Percentiles rank a stretch among this genome's conserved stretches.
phyloP scores from a whole-genome alignment of 768 basidiomycete genomes.

The Lyophyllum atratum region DNA sequence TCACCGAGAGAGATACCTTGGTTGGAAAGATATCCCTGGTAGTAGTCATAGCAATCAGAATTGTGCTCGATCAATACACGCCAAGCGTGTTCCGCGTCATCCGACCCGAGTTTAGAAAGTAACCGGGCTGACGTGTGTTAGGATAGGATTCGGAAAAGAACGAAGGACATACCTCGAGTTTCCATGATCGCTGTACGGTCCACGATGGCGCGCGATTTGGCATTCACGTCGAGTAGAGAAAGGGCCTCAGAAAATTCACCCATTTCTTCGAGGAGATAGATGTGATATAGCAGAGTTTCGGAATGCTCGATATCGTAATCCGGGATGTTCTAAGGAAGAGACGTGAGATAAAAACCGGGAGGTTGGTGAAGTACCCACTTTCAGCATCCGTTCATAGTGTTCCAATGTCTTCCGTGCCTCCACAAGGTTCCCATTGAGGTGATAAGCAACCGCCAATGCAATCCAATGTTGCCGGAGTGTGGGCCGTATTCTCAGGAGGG shows the following conservation, averaged over 20 bases:
- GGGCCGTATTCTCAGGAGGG: constrained; percentile 79
- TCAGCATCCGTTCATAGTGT: constrained; percentile 68
- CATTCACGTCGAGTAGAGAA: constrained; percentile 59
- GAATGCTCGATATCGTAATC: constrained; percentile 82
- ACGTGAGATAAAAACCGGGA: not conserved
- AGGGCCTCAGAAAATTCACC: constrained; percentile 65
- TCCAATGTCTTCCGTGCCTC: constrained; percentile 76
- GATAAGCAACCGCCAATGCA: constrained; percentile 84
- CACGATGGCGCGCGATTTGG: constrained; percentile 66
- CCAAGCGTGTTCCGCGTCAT: constrained; percentile 84
- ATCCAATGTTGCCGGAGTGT: constrained; percentile 88
- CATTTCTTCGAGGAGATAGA: constrained; percentile 71
- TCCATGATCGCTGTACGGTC: constrained; percentile 73
- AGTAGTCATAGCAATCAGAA: constrained; percentile 81
- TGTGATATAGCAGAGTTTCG: constrained; percentile 79
- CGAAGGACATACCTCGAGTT: constrained; percentile 52
- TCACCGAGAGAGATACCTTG: constrained; percentile 69
- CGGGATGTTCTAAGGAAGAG: constrained; percentile 61
- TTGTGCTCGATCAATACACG: constrained; percentile 81
- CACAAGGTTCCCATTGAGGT: constrained; percentile 71
- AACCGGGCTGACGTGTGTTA: constrained; percentile 61
- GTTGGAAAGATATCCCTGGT: constrained; percentile 67
- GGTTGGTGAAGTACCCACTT: constrained; percentile 47
- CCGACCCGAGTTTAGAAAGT: constrained; percentile 62
- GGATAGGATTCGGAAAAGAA: constrained; percentile 1